Evolutionary conservation across 306 rosid species (phyloP).

Genomic region (Lablab purpureus): DNA sequence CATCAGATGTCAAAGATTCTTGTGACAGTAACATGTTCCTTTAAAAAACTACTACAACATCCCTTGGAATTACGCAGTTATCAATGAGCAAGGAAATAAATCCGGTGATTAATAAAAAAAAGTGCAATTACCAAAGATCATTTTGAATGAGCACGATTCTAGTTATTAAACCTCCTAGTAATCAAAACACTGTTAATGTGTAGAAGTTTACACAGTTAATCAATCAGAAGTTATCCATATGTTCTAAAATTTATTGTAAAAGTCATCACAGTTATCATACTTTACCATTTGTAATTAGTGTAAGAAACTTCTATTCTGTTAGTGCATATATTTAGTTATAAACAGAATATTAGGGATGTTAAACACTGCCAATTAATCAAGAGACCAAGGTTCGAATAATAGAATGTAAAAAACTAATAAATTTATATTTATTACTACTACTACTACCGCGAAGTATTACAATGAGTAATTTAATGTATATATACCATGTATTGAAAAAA

Average conservation of each 20-base stretch:
- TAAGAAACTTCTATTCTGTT: neutral
- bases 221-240: neutral
- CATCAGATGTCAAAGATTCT: too few relatives aligned
- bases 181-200: too few relatives aligned
- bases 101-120: too few relatives aligned
- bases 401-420: slow-evolving; percentile 14
- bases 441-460: slow-evolving; percentile 24
- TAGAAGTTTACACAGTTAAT: neutral
- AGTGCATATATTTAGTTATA: neutral
- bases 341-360: neutral
- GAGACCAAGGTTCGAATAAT: neutral
- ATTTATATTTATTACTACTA: slow-evolving; percentile 27
- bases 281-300: neutral
- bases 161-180: too few relatives aligned
- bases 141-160: too few relatives aligned
- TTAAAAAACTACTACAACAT: too few relatives aligned
- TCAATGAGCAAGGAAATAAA: too few relatives aligned
- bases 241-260: neutral
- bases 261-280: neutral
- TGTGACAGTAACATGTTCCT: too few relatives aligned
- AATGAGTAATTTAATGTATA: slow-evolving; percentile 30
- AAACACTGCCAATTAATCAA: slow-evolving; percentile 14
- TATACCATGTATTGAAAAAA: slow-evolving; percentile 14
- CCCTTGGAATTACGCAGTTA: too few relatives aligned
- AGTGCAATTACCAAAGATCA: too few relatives aligned